Conservation (phyloP, 768 basidiomycete species). For the Tricholoma sp. region DNA sequence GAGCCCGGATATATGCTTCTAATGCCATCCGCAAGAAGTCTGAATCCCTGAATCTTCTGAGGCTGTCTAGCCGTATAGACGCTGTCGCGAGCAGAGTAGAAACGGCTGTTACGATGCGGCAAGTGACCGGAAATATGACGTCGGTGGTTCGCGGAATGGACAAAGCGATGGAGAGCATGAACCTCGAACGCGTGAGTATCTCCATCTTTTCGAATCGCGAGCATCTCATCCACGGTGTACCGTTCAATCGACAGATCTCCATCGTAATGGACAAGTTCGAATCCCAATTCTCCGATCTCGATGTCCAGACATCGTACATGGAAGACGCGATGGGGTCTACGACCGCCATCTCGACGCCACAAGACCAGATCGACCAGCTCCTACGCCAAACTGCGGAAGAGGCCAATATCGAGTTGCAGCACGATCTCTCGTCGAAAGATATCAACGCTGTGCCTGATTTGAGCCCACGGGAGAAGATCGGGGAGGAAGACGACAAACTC, state of each 20-base stretch:
- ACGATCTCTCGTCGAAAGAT: slow-evolving; percentile 73
- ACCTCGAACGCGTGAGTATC: slow-evolving; percentile 80
- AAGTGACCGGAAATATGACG: slow-evolving; percentile 95
- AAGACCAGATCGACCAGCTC: slow-evolving; percentile 93
- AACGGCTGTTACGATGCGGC: slow-evolving; percentile 96
- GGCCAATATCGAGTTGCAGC: slow-evolving; percentile 91
- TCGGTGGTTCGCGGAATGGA: slow-evolving; percentile 98
- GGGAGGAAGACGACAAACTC: slow-evolving; percentile 76
- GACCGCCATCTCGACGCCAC: slow-evolving; percentile 88
- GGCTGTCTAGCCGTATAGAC: slow-evolving; percentile 88
- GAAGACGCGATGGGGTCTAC: slow-evolving; percentile 94
- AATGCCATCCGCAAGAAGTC: slow-evolving; percentile 99
- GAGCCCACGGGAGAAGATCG: slow-evolving; percentile 43
- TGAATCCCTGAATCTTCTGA: slow-evolving; percentile 85
- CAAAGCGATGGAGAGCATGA: slow-evolving; percentile 99
- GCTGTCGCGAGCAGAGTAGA: slow-evolving; percentile 96
- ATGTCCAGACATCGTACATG: slow-evolving; percentile 98
- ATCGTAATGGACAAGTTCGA: slow-evolving; percentile 99
- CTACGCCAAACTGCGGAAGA: slow-evolving; percentile 96
- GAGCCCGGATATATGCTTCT: slow-evolving; percentile 95
- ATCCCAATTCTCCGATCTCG: slow-evolving; percentile 90
- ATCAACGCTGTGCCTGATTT: slow-evolving; percentile 56
- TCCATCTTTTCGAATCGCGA: background rate
- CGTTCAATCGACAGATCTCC: slow-evolving; percentile 63
- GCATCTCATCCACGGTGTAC: background rate